These are phyloP conservation scores for Hydrangea macrophylla DNA, from an alignment of 148 eudicot species.

Conservation along the genomic window DNA sequence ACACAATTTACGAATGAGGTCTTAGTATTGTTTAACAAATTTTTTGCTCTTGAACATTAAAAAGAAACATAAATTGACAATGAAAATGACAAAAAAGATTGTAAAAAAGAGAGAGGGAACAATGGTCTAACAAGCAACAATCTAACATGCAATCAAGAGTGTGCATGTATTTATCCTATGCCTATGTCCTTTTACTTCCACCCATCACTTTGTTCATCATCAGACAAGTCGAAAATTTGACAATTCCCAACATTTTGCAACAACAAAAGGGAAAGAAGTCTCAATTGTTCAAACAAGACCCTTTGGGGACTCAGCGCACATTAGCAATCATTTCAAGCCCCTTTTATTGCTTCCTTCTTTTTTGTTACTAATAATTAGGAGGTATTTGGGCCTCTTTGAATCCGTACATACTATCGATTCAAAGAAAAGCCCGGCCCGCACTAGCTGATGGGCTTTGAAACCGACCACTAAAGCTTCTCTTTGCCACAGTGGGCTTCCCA, in stretches of 20 bases:
- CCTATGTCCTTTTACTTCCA: no score
- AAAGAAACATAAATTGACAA: not conserved
- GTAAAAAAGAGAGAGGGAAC: not conserved
- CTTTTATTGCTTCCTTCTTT: no score
- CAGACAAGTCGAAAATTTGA: not conserved
- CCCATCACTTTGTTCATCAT: not conserved
- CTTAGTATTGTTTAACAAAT: not conserved
- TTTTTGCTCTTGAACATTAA: not conserved
- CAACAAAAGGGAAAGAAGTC: not conserved
- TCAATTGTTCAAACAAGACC: not conserved
- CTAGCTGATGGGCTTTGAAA: conserved; percentile 20
- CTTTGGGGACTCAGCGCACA: not conserved
- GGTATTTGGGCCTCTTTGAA: no score
- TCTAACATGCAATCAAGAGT: not conserved
- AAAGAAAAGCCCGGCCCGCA: conserved; percentile 13
- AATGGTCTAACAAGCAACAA: not conserved
- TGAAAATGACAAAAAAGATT: no score
- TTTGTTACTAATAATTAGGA: no score
- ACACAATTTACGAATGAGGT: no score
- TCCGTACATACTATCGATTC: not conserved
- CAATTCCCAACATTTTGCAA: not conserved
- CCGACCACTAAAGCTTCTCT: not conserved
- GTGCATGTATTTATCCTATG: not conserved
- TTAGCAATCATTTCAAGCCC: not conserved
- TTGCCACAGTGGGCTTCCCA: conserved; percentile 29